A percentile compares a stretch with the other conserved stretches of the same genome.
Evolutionary conservation across 176 grass and related monocot genomes (phyloP).

Genomic region (Saccharum officinarum): DNA sequence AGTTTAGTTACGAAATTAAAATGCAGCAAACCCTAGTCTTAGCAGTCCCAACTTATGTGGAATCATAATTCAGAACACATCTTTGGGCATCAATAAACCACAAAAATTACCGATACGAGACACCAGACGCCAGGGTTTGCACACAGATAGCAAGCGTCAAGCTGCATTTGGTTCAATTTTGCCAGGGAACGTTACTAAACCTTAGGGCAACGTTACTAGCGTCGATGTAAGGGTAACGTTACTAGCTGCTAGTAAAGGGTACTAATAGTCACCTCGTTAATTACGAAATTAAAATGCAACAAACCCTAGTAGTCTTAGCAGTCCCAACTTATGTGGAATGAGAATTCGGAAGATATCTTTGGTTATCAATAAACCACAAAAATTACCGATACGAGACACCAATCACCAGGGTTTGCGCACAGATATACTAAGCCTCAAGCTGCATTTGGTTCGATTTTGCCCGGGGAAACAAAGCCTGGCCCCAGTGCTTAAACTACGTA

Average conservation of each 20-base stretch:
- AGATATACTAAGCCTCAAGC: background rate
- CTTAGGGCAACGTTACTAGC: too few species aligned
- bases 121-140: background rate
- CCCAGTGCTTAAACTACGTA: background rate
- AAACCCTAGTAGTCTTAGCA: constrained; percentile 2
- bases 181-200: too few species aligned
- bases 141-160: background rate
- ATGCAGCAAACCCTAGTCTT: constrained; percentile 21
- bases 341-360: constrained; percentile 15
- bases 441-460: constrained; percentile 23
- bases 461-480: background rate
- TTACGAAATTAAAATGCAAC: constrained; percentile 10
- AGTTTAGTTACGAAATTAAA: constrained; percentile 7
- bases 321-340: background rate
- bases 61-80: background rate
- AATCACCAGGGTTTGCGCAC: background rate
- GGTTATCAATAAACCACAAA: background rate
- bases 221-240: background rate
- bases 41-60: background rate
- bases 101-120: background rate
- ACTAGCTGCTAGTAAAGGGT: background rate
- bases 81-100: background rate
- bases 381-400: background rate
- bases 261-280: background rate
- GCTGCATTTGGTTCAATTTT: constrained; percentile 28